phyloP scores from a whole-genome alignment of 805 yeast species.

The Suhomyces prunicola region DNA sequence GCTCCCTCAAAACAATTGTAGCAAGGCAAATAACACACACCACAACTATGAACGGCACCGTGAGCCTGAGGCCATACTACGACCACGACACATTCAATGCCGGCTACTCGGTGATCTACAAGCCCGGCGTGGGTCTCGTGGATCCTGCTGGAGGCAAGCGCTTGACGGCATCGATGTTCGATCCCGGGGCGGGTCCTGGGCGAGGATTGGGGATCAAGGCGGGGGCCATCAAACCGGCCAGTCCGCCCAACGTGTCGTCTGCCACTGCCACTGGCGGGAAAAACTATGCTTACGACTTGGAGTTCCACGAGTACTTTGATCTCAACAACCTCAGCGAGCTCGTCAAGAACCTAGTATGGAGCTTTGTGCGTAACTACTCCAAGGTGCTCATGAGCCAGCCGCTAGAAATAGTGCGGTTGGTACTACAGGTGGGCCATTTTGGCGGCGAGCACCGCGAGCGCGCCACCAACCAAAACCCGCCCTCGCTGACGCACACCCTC shows the following conservation, averaged over 20 bases:
- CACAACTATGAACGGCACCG: conserved; percentile 4
- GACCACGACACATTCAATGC: conserved; percentile 65
- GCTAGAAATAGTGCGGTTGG: conserved; percentile 73
- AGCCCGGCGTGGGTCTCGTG: conserved; percentile 60
- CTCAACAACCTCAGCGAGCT: conserved; percentile 54
- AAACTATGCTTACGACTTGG: conserved; percentile 55
- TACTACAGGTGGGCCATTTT: conserved; percentile 78
- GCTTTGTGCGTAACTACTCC: conserved; percentile 65
- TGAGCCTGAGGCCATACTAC: conserved; percentile 60
- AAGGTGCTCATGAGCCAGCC: conserved; percentile 79
- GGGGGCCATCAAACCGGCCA: conserved; percentile 2
- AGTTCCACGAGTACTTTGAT: conserved; percentile 65
- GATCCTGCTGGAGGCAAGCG: conserved; percentile 41
- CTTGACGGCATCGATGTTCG: conserved; percentile 6
- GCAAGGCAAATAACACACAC: neutral
- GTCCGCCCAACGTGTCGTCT: neutral
- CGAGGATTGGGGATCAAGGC: conserved; percentile 15
- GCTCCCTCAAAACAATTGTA: neutral
- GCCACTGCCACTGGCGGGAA: conserved; percentile 20
- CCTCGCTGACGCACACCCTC: too few species aligned
- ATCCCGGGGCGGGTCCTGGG: conserved; percentile 12
- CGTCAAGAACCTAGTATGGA: conserved; percentile 52
- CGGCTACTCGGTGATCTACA: conserved; percentile 57
- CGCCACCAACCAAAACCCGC: too few species aligned
- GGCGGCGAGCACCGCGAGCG: conserved; percentile 13